A percentile compares a stretch with the other conserved stretches of the same genome.
Conservation (phyloP, 495 filamentous ascomycete species). For the Penicillium chermesinum region DNA sequence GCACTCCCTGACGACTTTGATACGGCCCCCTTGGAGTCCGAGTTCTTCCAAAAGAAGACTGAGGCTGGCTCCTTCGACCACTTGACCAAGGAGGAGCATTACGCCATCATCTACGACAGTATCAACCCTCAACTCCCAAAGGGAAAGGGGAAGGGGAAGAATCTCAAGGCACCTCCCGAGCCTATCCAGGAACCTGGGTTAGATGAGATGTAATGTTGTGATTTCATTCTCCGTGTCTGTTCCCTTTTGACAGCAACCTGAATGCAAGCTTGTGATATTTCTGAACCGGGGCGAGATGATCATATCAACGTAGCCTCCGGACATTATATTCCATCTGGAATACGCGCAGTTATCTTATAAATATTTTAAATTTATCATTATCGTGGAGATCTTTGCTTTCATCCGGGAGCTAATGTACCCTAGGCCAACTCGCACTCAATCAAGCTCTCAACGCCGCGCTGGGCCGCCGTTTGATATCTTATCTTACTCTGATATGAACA, state of each 20-base stretch:
- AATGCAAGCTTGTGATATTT: too few species aligned
- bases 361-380: too few species aligned
- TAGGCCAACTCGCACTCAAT: neutral
- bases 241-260: too few species aligned
- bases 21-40: constrained; percentile 5
- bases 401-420: too few species aligned
- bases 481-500: too few species aligned
- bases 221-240: too few species aligned
- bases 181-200: constrained; percentile 11
- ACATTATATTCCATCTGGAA: too few species aligned
- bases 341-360: too few species aligned
- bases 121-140: constrained; percentile 1
- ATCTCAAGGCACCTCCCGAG: constrained; percentile 1
- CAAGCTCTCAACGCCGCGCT: neutral
- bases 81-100: constrained; percentile 7
- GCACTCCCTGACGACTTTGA: constrained; percentile 19
- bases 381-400: too few species aligned
- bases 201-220: constrained; percentile 13
- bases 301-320: too few species aligned
- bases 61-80: neutral
- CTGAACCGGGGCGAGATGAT: too few species aligned
- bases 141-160: neutral
- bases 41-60: constrained; percentile 3
- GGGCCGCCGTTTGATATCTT: too few species aligned
- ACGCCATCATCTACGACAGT: constrained; percentile 16